Evolutionary conservation across 2,329 filamentous ascomycete species (phyloP), one percentile per base, ranked within the genome.

Genomic region (Aspergillus udagawae): DNA sequence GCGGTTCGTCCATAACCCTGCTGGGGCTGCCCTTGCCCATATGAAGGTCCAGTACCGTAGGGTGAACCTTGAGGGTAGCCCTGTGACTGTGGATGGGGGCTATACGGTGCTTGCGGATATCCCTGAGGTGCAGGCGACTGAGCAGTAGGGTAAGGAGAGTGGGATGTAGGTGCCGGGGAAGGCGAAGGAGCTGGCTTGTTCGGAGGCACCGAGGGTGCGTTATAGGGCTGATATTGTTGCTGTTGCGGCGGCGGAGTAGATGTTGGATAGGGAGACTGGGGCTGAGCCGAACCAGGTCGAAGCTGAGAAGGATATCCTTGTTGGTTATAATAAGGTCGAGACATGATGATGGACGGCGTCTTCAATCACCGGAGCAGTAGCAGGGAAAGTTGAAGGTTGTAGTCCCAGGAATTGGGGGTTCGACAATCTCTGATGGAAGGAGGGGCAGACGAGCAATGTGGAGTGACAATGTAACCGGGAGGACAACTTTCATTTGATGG

Each of bases 1-100:
- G 77, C 74, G 21, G 75, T 74, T 57, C 75, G 69, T 53, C 68
- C 70, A 68, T 80, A 81, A 44, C 66, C 68, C 59, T 73, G 70
- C 53, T 65, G 65, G 28, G 63, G 49, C 45, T 63, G 63, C 44
- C 52, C 54, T 38, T 57, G 60, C 32, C 60, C 53, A 52, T 59
- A 63, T 23, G 41, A 44, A n/a, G 58, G 51, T n/a, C 55, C 56
- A 52, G 62, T 62, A 57, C 64, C 61, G 60, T 69, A 68, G 52
- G 69, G 67, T 29, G 68, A 59, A 25, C 67, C 63, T 42, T 67
- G 67, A 29, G 63, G 63, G 56, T 67, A 64, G 32, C 59, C 57
- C 48, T 69, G 67, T 14, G 58, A 65, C 49, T 65, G 66, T 32
- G 63, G 68, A 42, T 63, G 61, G 29, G 65, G 59, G 38, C 72